phyloP scores from a whole-genome alignment of 257 asterid genomes.

The Paulownia fortunei region DNA sequence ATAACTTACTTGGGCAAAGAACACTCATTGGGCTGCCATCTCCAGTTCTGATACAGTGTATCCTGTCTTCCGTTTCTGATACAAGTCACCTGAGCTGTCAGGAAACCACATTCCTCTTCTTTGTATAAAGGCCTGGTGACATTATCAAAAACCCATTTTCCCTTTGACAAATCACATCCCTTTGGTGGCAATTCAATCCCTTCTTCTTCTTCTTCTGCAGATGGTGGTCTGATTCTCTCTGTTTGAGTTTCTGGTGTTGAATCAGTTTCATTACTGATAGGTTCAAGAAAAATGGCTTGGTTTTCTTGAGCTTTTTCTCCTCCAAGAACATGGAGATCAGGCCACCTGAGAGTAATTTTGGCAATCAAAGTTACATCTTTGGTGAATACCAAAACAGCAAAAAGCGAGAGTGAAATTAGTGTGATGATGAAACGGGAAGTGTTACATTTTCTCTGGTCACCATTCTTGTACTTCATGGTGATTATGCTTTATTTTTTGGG shows the following conservation, averaged over 20 bases:
- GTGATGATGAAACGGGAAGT: slow-evolving; percentile 32
- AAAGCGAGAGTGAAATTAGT: slow-evolving; percentile 33
- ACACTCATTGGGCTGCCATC: slow-evolving; percentile 80
- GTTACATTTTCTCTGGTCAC: slow-evolving; percentile 28
- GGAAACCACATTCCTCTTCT: slow-evolving; percentile 68
- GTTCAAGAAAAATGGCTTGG: background rate
- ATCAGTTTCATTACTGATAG: background rate
- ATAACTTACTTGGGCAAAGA: slow-evolving; percentile 64
- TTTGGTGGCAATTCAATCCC: slow-evolving; percentile 51
- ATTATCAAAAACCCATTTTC: slow-evolving; percentile 72
- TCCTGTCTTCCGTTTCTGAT: slow-evolving; percentile 65
- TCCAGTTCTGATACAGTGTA: slow-evolving; percentile 69
- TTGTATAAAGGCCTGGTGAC: slow-evolving; percentile 59
- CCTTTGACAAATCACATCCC: slow-evolving; percentile 65
- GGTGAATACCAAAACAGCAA: slow-evolving; percentile 34
- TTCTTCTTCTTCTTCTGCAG: slow-evolving; percentile 23
- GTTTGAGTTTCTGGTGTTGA: too few species aligned
- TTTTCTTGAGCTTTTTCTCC: background rate
- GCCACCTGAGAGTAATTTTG: slow-evolving; percentile 35
- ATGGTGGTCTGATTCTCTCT: background rate
- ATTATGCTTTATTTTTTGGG: too few species aligned
- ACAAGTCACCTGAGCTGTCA: slow-evolving; percentile 78
- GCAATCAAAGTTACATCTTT: slow-evolving; percentile 39
- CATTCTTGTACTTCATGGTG: slow-evolving; percentile 27
- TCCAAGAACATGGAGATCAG: background rate